These are phyloP conservation scores for Inga laurina DNA, from an alignment of 306 rosid species.

Conservation along the genomic window DNA sequence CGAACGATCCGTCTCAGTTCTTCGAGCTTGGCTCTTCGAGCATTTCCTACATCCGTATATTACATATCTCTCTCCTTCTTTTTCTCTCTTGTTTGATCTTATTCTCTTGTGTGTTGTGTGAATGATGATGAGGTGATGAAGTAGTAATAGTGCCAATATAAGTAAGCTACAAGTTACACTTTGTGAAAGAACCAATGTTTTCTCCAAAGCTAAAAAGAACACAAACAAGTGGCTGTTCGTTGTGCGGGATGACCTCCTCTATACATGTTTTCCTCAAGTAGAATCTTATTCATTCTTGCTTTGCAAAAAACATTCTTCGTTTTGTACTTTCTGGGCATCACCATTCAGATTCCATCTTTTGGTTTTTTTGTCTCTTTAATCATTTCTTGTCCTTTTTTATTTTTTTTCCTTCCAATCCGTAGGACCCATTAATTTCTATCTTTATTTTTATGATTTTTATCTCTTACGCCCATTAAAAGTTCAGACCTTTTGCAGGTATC, in stretches of 20 bases:
- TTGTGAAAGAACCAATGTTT: constrained; percentile 42
- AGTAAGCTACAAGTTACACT: constrained; percentile 34
- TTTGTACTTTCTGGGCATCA: constrained; percentile 47
- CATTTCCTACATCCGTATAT: constrained; percentile 83
- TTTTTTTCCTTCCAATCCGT: background rate
- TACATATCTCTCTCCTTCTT: constrained; percentile 14
- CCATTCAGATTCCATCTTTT: constrained; percentile 50
- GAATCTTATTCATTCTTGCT: constrained; percentile 36
- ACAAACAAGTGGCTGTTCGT: constrained; percentile 22
- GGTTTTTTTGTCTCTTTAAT: constrained; percentile 30
- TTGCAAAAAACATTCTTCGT: constrained; percentile 34
- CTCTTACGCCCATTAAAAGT: constrained; percentile 21
- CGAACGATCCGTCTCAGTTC: constrained; percentile 75
- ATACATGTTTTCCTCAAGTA: background rate
- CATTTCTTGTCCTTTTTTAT: constrained; percentile 36
- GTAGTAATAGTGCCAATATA: background rate
- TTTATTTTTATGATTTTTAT: background rate
- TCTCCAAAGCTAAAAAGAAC: constrained; percentile 18
- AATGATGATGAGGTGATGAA: background rate
- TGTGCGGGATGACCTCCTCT: background rate
- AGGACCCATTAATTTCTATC: constrained; percentile 34
- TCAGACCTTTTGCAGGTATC: constrained; percentile 59
- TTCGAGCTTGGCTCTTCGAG: constrained; percentile 88
- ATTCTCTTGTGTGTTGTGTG: background rate
- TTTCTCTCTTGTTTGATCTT: background rate